Conservation (phyloP, 306 rosid genomes). For the Canavalia gladiata region DNA sequence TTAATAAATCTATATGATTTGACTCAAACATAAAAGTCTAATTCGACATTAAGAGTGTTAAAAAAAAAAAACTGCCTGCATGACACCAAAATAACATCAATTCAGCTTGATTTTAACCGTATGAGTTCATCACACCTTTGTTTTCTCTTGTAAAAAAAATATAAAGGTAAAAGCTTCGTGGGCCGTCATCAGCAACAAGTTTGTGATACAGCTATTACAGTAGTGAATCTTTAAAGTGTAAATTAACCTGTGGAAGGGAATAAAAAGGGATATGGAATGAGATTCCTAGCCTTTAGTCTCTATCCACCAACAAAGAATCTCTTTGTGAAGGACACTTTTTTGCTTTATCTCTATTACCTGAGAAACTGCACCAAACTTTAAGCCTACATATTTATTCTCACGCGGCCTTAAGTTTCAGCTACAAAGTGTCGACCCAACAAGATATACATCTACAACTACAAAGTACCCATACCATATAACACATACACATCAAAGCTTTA, state of each 20-base stretch:
- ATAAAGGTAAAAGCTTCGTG: conserved; percentile 21
- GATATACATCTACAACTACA: neutral
- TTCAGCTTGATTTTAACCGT: neutral
- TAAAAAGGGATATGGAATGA: conserved; percentile 50
- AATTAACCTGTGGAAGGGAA: neutral
- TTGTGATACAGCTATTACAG: conserved; percentile 31
- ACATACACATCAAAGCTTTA: neutral
- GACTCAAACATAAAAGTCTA: neutral
- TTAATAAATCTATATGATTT: neutral
- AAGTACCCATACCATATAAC: neutral
- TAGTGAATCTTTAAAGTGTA: conserved; percentile 24
- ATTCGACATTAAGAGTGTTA: neutral
- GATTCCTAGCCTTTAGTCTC: conserved; percentile 57
- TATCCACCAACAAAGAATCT: conserved; percentile 51
- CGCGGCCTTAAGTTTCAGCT: conserved; percentile 4
- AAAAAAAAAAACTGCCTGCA: neutral
- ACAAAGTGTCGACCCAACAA: neutral
- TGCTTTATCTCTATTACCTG: conserved; percentile 42
- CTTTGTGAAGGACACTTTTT: conserved; percentile 23
- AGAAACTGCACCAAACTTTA: conserved; percentile 40
- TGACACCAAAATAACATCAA: neutral
- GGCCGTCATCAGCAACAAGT: neutral
- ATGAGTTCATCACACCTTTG: neutral
- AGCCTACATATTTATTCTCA: conserved; percentile 30
- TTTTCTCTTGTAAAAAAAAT: neutral